phyloP scores from a whole-genome alignment of 495 filamentous ascomycete genomes.

The Pyrenula aspistea region DNA sequence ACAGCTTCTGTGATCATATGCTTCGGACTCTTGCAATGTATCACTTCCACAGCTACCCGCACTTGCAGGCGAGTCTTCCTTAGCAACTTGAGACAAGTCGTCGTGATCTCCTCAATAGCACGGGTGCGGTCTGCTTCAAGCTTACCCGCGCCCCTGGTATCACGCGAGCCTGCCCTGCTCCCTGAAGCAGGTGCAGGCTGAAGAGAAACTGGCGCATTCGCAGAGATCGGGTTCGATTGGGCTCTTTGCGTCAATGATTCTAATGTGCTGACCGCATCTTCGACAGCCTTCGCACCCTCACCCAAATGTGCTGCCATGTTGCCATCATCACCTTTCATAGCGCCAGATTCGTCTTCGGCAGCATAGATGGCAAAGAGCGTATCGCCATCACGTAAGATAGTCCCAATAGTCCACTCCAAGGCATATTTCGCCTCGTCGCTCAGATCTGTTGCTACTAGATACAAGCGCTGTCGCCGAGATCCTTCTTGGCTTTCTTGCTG shows the following conservation, averaged over 20 bases:
- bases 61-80: conserved; percentile 87
- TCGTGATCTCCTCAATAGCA: conserved; percentile 65
- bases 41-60: conserved; percentile 82
- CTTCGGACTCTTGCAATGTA: conserved; percentile 94
- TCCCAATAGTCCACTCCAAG: conserved; percentile 93
- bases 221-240: conserved; percentile 14
- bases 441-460: conserved; percentile 84
- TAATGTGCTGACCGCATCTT: conserved; percentile 53
- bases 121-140: conserved; percentile 66
- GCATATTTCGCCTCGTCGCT: conserved; percentile 90
- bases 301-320: conserved; percentile 34
- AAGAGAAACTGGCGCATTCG: conserved; percentile 10
- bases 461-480: conserved; percentile 64
- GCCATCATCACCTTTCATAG: conserved; percentile 21
- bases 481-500: conserved; percentile 64
- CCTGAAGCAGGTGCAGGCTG: conserved; percentile 18
- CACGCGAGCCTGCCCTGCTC: conserved; percentile 29
- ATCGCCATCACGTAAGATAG: conserved; percentile 88
- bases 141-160: conserved; percentile 34
- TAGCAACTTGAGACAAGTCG: conserved; percentile 68
- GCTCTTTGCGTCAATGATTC: conserved; percentile 38
- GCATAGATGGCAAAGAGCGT: conserved; percentile 87
- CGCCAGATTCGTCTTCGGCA: conserved; percentile 71
- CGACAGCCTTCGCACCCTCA: conserved; percentile 52
- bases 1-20: conserved; percentile 73